Evolutionary conservation across 1,284 basidiomycete genomes (phyloP).

Genomic region (Leccinum ambiguum): DNA sequence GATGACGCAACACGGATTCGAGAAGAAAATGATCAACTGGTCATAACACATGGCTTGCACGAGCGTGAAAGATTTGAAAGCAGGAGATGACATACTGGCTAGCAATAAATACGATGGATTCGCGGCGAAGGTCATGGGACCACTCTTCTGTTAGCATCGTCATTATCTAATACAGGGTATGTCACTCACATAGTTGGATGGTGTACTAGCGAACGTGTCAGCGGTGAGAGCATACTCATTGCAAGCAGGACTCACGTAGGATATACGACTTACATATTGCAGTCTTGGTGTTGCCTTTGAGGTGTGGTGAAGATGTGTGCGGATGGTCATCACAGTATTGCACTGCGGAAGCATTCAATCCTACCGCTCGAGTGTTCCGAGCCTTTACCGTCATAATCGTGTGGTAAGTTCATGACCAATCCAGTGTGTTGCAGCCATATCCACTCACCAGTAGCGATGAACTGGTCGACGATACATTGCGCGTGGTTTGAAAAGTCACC

Average conservation of each 20-base stretch:
- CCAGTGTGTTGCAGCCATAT: conserved; percentile 98
- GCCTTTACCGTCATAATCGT: conserved; percentile 99
- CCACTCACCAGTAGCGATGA: conserved; percentile 95
- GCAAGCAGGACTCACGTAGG: conserved; percentile 64
- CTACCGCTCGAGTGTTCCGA: conserved; percentile 78
- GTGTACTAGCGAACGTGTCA: conserved; percentile 54
- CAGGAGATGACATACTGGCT: conserved; percentile 59
- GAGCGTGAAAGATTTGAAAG: conserved; percentile 3
- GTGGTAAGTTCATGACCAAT: conserved; percentile 89
- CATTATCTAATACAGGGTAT: neutral
- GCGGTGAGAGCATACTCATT: neutral
- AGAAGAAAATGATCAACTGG: conserved; percentile 93
- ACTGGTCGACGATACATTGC: conserved; percentile 98
- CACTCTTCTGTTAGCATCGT: conserved; percentile 28
- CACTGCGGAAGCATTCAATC: conserved; percentile 68
- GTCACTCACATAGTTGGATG: conserved; percentile 77
- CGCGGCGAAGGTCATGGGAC: conserved; percentile 95
- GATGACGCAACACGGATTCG: conserved; percentile 92
- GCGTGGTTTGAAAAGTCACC: conserved; percentile 98
- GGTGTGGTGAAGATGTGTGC: conserved; percentile 73
- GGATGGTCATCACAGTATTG: conserved; percentile 99
- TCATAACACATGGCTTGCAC: conserved; percentile 3
- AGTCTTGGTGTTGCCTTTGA: conserved; percentile 96
- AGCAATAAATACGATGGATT: conserved; percentile 95
- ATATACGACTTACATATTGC: conserved; percentile 99